A percentile compares a stretch with the other conserved stretches of the same genome.
phyloP scores from a whole-genome alignment of 805 yeast genomes.

The Candida argentea region DNA sequence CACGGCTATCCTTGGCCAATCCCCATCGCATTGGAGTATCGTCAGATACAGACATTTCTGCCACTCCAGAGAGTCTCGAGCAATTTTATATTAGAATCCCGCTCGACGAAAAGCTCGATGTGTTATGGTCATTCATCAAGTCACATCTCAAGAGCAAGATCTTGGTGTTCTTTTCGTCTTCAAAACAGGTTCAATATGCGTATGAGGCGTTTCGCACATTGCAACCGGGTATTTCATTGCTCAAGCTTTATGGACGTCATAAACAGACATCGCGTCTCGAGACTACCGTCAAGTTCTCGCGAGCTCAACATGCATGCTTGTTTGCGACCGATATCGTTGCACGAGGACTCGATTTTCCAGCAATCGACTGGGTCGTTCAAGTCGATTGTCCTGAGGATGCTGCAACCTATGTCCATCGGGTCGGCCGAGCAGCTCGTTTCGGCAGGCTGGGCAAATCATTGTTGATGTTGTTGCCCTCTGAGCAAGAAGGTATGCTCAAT shows the following conservation, averaged over 20 bases:
- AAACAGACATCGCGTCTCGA: conserved; percentile 85
- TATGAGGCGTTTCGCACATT: conserved; percentile 78
- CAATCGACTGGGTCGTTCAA: conserved; percentile 92
- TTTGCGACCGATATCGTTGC: conserved; percentile 91
- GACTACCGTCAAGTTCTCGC: conserved; percentile 66
- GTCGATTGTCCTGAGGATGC: conserved; percentile 86
- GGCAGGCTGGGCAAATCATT: conserved; percentile 79
- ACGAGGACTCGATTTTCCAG: conserved; percentile 86
- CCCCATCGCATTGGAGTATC: conserved; percentile 41
- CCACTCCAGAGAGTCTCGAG: conserved; percentile 77
- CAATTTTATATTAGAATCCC: conserved; percentile 71
- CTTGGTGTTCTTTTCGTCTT: conserved; percentile 75
- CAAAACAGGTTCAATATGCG: conserved; percentile 84
- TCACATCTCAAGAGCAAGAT: conserved; percentile 74
- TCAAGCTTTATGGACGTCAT: conserved; percentile 83
- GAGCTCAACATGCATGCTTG: conserved; percentile 70
- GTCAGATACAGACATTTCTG: conserved; percentile 38
- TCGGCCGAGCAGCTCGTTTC: conserved; percentile 82
- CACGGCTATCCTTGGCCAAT: conserved; percentile 60
- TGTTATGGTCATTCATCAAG: conserved; percentile 76
- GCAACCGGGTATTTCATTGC: conserved; percentile 84
- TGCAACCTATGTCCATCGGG: conserved; percentile 85
- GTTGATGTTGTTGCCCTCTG: conserved; percentile 74
- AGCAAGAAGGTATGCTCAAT: conserved; percentile 65
- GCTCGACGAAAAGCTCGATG: conserved; percentile 74